Evolutionary conservation across 2,329 filamentous ascomycete genomes (phyloP), one percentile per base, ranked within the genome.

Genomic region (Hypoxylon sp.): DNA sequence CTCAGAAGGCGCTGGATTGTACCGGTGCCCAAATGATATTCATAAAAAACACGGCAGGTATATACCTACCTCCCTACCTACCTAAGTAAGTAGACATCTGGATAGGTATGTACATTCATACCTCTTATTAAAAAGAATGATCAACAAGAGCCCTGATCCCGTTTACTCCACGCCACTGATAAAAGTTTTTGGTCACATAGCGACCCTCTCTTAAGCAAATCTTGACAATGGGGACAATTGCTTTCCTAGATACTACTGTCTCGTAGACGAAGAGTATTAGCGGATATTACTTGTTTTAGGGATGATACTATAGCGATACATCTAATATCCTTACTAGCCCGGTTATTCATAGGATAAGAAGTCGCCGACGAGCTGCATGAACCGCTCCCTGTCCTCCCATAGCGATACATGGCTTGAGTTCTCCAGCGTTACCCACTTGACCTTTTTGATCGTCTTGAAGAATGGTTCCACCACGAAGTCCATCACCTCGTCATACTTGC

Each of bases 381-480:
- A 67, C 12, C 62, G 51, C 23, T 62, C 52, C 3, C 51, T 41
- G 7, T 63, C 60, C 45, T 67, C 65, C 56, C 54, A 67, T 8
- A 62, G 51, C 3, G 54, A 49, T 47, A 59, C 54, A 15, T 67
- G 64, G 12, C 50, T 59, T 19, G 55, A 36, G 9, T 63, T 59
- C 8, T 58, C 60, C 2, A 67, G 48, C 3, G 62, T 67, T 2
- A 65, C 57, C 65, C 65, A 67, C 37, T 59, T 63, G 31, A 63
- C 61, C 42, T 60, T 63, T 1, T 50, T 49, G 19, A 67, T 67
- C 2, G 29, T 21, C 27, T 30, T 59, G 34, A 65, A 66, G 60
- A 63, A 67, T 0, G 64, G 63, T 15, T 60, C 51, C 15, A 67
- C 54, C 8, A 37, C 46, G 15, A 59, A 38, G 15, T 65, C 60